A percentile compares a stretch with the other conserved stretches of the same genome.
Conservation (phyloP, 495 filamentous ascomycete species). For the Massariosphaeria phaeospora region DNA sequence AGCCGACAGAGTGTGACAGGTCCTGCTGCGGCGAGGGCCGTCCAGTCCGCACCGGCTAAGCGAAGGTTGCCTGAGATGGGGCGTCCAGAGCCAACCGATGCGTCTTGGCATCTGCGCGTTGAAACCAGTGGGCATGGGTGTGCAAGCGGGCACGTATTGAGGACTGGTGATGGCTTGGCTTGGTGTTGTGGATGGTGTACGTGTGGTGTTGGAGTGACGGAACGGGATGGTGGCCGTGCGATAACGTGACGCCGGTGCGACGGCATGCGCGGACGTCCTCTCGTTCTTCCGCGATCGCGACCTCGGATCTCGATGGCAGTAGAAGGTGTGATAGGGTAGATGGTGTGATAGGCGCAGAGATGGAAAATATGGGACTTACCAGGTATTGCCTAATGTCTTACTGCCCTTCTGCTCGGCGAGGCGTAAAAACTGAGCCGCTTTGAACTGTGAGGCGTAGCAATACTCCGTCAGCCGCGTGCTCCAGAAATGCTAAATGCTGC, state of each 20-base stretch:
- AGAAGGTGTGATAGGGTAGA: too few species aligned
- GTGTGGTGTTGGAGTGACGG: conserved; percentile 7
- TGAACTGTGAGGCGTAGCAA: conserved; percentile 53
- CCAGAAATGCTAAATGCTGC: conserved; percentile 38
- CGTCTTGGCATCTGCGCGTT: conserved; percentile 22
- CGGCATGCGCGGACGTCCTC: conserved; percentile 22
- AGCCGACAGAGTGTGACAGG: conserved; percentile 27
- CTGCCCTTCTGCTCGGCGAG: conserved; percentile 82
- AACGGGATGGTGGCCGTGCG: background rate
- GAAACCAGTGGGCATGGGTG: conserved; percentile 21
- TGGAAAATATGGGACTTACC: conserved; percentile 56
- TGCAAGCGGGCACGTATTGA: background rate
- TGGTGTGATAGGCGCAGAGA: conserved; percentile 7
- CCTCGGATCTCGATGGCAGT: conserved; percentile 15
- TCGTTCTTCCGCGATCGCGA: conserved; percentile 6
- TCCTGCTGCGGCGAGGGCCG: conserved; percentile 31
- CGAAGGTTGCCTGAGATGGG: conserved; percentile 25
- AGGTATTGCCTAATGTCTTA: conserved; percentile 90
- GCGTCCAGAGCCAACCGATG: conserved; percentile 13
- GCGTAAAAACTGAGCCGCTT: conserved; percentile 88
- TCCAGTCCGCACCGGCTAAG: conserved; percentile 27
- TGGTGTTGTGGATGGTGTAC: conserved; percentile 21
- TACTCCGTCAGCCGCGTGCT: conserved; percentile 22
- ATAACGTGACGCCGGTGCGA: conserved; percentile 19
- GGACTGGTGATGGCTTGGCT: conserved; percentile 26